Percentiles rank a stretch among this genome's conserved stretches.
phyloP scores from a whole-genome alignment of 257 asterid genomes.

The Agastache rugosa region DNA sequence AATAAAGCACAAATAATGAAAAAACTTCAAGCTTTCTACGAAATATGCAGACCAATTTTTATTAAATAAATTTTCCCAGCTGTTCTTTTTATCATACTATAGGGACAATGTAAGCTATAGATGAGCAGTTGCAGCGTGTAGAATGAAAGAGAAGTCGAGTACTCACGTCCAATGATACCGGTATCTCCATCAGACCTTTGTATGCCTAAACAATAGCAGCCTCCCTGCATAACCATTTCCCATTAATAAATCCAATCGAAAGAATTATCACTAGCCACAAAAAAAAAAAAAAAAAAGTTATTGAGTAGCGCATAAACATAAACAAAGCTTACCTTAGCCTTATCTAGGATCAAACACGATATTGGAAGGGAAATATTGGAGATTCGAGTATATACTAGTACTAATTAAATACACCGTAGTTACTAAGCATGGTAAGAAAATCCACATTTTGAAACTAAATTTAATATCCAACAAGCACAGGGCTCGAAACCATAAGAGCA shows the following conservation, averaged over 20 bases:
- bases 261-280: not conserved
- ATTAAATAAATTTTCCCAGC: not conserved
- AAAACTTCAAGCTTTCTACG: not conserved
- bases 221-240: conserved; percentile 60
- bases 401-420: not conserved
- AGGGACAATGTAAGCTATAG: not conserved
- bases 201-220: conserved; percentile 59
- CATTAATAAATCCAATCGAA: not conserved
- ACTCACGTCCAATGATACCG: conserved; percentile 87
- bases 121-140: conserved; percentile 7
- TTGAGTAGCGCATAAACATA: not conserved
- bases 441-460: not conserved
- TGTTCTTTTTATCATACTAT: not conserved
- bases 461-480: not conserved
- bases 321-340: not conserved
- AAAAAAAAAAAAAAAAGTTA: not conserved
- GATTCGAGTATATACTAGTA: too few species aligned
- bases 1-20: conserved; percentile 11
- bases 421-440: not conserved
- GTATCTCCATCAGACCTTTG: conserved; percentile 38
- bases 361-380: not conserved
- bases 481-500: not conserved
- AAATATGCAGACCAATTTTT: conserved; percentile 7
- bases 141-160: conserved; percentile 27
- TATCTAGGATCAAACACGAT: not conserved